These are phyloP conservation scores for Austroboletus niveus DNA, from an alignment of 1,284 basidiomycete species.

Conservation along the genomic window DNA sequence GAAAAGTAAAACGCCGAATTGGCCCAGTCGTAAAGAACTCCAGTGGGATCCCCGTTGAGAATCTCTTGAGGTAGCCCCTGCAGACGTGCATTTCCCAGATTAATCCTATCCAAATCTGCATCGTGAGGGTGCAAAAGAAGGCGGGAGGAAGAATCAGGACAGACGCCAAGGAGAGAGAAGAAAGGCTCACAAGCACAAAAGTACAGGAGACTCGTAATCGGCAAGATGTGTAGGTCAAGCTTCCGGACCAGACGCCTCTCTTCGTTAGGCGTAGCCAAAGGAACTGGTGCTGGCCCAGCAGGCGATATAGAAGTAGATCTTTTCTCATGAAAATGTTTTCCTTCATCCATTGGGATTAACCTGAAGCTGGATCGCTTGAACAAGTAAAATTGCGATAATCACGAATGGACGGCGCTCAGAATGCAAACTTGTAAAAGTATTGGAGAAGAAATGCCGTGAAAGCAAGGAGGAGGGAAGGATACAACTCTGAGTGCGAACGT, in stretches of 20 bases:
- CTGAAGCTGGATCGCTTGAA: too few relatives aligned
- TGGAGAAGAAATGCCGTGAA: too few relatives aligned
- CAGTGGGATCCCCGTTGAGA: slow-evolving; percentile 64
- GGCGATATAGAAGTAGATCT: neutral
- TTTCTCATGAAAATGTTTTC: slow-evolving; percentile 13
- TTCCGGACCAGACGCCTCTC: slow-evolving; percentile 64
- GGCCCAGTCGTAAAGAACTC: slow-evolving; percentile 66
- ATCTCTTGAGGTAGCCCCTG: slow-evolving; percentile 65
- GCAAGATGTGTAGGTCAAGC: slow-evolving; percentile 66
- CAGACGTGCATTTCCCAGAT: slow-evolving; percentile 74
- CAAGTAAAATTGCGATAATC: too few relatives aligned
- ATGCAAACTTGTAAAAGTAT: too few relatives aligned
- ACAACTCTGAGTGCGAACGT: too few relatives aligned
- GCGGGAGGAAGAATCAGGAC: too few relatives aligned
- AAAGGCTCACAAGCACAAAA: slow-evolving; percentile 63
- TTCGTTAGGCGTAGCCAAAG: slow-evolving; percentile 36
- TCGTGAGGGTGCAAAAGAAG: neutral
- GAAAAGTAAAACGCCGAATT: slow-evolving; percentile 75
- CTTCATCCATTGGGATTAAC: slow-evolving; percentile 19
- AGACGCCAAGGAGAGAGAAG: neutral
- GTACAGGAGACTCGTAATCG: slow-evolving; percentile 70
- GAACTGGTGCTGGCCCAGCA: neutral
- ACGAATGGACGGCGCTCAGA: too few relatives aligned
- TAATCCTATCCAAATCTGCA: slow-evolving; percentile 67
- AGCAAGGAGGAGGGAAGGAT: too few relatives aligned